A percentile compares a stretch with the other conserved stretches of the same genome.
Conservation (phyloP, 129 eudicot species). For the Artemisia argyi region DNA sequence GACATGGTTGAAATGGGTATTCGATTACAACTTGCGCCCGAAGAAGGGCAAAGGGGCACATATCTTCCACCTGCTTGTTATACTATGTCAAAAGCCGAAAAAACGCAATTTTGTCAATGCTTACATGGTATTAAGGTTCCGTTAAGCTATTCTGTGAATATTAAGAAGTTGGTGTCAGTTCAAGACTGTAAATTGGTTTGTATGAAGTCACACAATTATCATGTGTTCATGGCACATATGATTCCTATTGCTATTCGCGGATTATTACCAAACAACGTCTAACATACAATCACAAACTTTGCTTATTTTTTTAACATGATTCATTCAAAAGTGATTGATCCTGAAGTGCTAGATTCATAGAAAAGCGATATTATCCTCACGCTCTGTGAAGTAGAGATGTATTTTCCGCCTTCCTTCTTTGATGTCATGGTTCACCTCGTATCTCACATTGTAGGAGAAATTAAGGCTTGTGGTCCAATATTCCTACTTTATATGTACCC, state of each 20-base stretch:
- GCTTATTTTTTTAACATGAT: no score
- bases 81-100: background rate
- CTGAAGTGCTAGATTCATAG: no score
- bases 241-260: background rate
- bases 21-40: background rate
- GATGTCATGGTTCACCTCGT: no score
- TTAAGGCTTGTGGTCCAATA: no score
- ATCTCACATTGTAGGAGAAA: no score
- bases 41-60: background rate
- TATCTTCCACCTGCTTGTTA: constrained; percentile 9
- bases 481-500: no score
- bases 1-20: background rate
- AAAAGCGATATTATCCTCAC: no score
- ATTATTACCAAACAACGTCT: background rate
- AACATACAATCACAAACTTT: no score
- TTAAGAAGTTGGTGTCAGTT: background rate
- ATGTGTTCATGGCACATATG: background rate
- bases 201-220: background rate
- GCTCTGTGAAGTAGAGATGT: no score
- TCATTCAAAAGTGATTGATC: no score
- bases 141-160: background rate
- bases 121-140: constrained; percentile 11
- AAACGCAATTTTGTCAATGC: constrained; percentile 2
- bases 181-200: background rate
- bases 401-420: no score